Conservation (phyloP, 805 yeast genomes). For the Suhomyces sp. region DNA sequence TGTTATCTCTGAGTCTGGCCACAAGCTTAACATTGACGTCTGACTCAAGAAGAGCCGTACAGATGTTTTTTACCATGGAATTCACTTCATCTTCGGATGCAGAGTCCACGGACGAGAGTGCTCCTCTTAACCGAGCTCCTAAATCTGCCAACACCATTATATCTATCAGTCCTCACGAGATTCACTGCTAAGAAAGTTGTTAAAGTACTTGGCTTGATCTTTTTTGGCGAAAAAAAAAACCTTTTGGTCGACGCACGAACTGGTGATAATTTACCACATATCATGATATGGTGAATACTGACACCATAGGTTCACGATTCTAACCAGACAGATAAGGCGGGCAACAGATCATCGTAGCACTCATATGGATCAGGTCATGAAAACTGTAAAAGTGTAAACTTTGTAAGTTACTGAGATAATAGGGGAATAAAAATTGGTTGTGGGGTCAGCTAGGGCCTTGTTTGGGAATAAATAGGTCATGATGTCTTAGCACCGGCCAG, state of each 20-base stretch:
- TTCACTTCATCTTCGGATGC: constrained; percentile 40
- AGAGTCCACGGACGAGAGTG: constrained; percentile 40
- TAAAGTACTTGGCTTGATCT: not conserved
- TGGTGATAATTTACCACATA: not conserved
- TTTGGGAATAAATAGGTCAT: no score
- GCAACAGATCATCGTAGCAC: no score
- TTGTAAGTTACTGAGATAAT: no score
- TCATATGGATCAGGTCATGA: no score
- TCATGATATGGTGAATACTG: no score
- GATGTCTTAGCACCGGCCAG: not conserved
- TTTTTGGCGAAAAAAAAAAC: constrained; percentile 1
- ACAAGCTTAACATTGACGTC: constrained; percentile 91
- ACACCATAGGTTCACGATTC: no score
- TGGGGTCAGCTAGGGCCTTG: not conserved
- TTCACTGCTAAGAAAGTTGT: not conserved
- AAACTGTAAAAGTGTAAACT: no score
- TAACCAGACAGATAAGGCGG: no score
- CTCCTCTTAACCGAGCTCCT: constrained; percentile 42
- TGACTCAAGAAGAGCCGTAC: constrained; percentile 87
- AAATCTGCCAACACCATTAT: constrained; percentile 49
- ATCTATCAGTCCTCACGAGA: not conserved
- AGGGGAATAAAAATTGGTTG: no score
- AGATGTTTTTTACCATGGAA: constrained; percentile 76
- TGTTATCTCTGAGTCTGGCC: constrained; percentile 66
- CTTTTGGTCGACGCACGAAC: not conserved